phyloP scores from a whole-genome alignment of 805 yeast genomes.

The Vanderwaltozyma verrucispora region DNA sequence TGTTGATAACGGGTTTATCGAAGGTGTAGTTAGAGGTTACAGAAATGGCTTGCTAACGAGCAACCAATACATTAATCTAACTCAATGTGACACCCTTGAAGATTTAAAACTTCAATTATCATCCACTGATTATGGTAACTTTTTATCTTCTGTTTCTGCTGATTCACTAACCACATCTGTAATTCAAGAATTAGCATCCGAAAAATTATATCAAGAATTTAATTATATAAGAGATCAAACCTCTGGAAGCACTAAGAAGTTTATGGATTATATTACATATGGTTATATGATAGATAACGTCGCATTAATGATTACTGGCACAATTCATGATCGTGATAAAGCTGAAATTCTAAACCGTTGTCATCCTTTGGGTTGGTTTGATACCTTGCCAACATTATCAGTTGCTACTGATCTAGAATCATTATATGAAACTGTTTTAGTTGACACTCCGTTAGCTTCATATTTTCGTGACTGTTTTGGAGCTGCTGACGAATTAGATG shows the following conservation, averaged over 20 bases:
- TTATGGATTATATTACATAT: constrained; percentile 86
- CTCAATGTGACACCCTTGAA: constrained; percentile 93
- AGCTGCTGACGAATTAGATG: constrained; percentile 80
- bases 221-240: constrained; percentile 78
- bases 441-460: constrained; percentile 96
- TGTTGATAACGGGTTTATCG: constrained; percentile 81
- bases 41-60: constrained; percentile 68
- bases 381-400: constrained; percentile 87
- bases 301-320: constrained; percentile 90
- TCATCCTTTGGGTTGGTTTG: constrained; percentile 98
- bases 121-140: constrained; percentile 92
- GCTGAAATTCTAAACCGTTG: constrained; percentile 81
- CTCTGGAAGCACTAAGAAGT: constrained; percentile 65
- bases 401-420: constrained; percentile 93
- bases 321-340: constrained; percentile 89
- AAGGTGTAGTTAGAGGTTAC: constrained; percentile 92
- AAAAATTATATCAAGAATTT: constrained; percentile 72
- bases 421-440: constrained; percentile 82
- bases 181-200: constrained; percentile 71
- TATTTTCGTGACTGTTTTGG: constrained; percentile 87
- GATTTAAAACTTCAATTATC: constrained; percentile 90
- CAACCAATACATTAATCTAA: constrained; percentile 79
- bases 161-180: constrained; percentile 69
- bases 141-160: constrained; percentile 70
- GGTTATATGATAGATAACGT: constrained; percentile 99